Evolutionary conservation across 176 grass and related monocot species (phyloP), one percentile per base, ranked within the genome.

Genomic region (Oryza punctata): DNA sequence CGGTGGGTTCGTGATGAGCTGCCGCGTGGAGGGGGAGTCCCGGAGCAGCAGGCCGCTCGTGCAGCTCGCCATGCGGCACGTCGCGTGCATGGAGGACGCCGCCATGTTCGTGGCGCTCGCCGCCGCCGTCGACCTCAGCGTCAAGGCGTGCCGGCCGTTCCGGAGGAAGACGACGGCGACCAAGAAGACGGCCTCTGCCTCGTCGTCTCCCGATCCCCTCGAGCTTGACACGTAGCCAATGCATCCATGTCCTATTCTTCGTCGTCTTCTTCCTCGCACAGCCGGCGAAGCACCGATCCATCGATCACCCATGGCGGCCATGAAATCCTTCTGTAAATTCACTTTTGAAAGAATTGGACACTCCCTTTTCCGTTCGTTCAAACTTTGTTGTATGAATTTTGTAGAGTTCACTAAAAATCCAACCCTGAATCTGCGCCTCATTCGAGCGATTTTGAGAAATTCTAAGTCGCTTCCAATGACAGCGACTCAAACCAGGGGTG

Each of bases 71-170:
- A 54, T 74, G 80, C 84, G 89, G 0, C 91, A 98, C 67, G 89
- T 95, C 7, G 81, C 87, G 49, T 98, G 92, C 64, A 75, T 93
- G 69, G 93, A 98, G 89, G 96, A 98, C 70, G 96, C 91, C 15
- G 96, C 96, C 7, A 91, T 93, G 74, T 95, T 98, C 71, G 75
- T 95, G 12, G 93, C 95, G 13, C 92, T 98, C 76, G 89, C 96
- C 4, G 91, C 90, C 29, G 96, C 96, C 7, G 93, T 93, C 19
- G 93, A 98, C 78, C 96, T 98, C 43, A 95, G 96, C 72, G 86
- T 98, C 50, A 98, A 98, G 82, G 96, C 93, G 7, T 98, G 96
- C 80, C 89, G 82, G 37, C 91, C 87, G 44, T 98, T 98, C 82
- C 83, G 65, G 59, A 82, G 87, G 87, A 98, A 88, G 70, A 1